Base-by-base conservation (phyloP, 2,329 filamentous ascomycete genomes). In the Sporothrix sp. region DNA sequence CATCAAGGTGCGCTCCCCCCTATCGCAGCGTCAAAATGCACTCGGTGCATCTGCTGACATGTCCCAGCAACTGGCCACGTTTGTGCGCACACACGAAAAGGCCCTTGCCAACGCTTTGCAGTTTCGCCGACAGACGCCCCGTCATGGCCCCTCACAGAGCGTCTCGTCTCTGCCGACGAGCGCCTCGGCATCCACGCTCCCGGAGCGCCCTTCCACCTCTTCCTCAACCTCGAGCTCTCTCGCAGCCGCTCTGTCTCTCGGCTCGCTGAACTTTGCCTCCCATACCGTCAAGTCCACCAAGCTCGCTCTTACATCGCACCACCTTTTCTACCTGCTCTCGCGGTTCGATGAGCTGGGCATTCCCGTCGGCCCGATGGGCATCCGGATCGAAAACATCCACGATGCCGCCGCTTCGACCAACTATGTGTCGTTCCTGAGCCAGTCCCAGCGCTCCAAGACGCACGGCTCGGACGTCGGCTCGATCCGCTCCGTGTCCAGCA, bases 51-150 rank as follows among this genome's bases (percentile, higher is more conserved):
- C 3, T 11, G 35, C 42, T 46, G 45, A 46, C 45, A 7, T 4
- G n/a, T 48, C 35, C 53, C 66, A 96, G 91, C 93, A 95, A 76
- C 78, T 98, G 66, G 90, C 91, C 65, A 84, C 84, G 70, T 97
- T 95, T 70, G 89, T 98, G 69, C 88, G 90, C 56, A 95, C 89
- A 51, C 89, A 98, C 73, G 93, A 98, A 70, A 95, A 95, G 71
- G 91, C 90, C 33, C 79, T 98, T 56, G 93, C 93, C 64, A 97
- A 97, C 72, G 91, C 91, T 61, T 74, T 96, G 56, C 91, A 96
- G 67, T 76, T 94, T 60, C 84, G 84, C 66, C 81, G 87, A 60
- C 83, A 87, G 61, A 77, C 79, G 36, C 72, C 79, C 56, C 84
- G 83, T 61, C 81, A 90, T 80, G 79, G 77, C 58, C 69, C 79